Evolutionary conservation across 2,329 filamentous ascomycete species (phyloP).

Genomic region (Pseudogymnoascus sp.): DNA sequence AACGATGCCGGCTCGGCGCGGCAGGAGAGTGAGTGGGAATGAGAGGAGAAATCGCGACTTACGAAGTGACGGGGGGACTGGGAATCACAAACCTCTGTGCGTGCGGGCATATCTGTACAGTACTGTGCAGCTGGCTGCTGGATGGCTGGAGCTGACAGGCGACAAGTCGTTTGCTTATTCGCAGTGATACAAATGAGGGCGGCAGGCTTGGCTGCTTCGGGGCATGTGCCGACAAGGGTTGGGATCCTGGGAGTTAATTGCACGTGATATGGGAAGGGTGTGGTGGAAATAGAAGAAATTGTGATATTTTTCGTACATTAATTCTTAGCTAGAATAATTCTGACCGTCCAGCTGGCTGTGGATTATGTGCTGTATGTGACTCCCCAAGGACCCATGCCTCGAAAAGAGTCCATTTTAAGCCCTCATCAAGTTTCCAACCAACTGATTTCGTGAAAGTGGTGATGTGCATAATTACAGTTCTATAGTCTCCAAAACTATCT

Average conservation of each 20-base stretch:
- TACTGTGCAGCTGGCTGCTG: background rate
- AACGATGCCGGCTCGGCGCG: background rate
- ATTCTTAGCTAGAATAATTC: background rate
- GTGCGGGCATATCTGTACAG: background rate
- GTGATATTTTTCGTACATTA: background rate
- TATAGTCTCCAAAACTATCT: background rate
- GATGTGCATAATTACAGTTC: background rate
- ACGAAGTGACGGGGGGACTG: background rate
- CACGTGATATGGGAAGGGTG: background rate
- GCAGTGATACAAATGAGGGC: background rate
- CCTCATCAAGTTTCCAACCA: background rate
- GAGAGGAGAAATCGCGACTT: background rate
- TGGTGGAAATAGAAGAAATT: background rate
- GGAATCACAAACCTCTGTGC: background rate
- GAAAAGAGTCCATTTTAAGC: background rate
- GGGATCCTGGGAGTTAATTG: background rate
- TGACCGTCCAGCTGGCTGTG: background rate
- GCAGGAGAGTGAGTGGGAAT: background rate
- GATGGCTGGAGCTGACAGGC: background rate
- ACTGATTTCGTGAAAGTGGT: background rate
- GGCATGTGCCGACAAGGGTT: background rate
- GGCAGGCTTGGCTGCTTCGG: background rate
- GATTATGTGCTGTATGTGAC: too few relatives aligned
- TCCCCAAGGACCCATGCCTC: too few relatives aligned
- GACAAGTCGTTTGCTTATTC: background rate